Conservation (phyloP, 2,329 filamentous ascomycete genomes). For the Epichloe sylvatica region DNA sequence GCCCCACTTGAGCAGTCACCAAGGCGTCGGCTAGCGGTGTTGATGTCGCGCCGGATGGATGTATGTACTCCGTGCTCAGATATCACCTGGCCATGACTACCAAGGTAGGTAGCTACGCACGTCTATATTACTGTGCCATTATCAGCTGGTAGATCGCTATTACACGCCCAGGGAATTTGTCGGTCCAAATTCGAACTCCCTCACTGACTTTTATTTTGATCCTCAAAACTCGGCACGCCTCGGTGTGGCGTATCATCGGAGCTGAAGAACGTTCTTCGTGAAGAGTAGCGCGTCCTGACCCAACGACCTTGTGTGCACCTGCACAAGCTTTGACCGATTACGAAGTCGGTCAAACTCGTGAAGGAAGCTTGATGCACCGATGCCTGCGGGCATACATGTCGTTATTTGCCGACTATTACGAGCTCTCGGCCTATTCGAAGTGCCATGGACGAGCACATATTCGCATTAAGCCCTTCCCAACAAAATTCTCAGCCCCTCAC, state of each 20-base stretch:
- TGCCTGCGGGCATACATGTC: neutral
- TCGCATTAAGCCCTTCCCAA: neutral
- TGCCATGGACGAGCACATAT: slow-evolving; percentile 2
- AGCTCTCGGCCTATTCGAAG: neutral
- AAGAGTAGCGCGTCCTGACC: neutral
- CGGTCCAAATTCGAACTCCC: too few species aligned
- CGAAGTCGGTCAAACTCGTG: neutral
- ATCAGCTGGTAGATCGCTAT: too few species aligned
- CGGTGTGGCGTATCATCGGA: neutral
- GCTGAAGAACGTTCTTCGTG: neutral
- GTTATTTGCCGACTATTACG: neutral
- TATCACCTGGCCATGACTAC: too few species aligned
- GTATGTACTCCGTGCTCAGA: too few species aligned
- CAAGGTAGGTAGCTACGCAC: too few species aligned
- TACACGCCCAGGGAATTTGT: too few species aligned
- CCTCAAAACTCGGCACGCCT: neutral
- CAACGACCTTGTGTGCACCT: too few species aligned
- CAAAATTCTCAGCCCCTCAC: slow-evolving; percentile 8
- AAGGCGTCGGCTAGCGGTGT: too few species aligned
- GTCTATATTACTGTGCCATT: too few species aligned
- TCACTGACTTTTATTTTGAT: too few species aligned
- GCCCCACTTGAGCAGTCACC: too few species aligned
- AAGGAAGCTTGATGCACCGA: neutral
- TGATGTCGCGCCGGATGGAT: too few species aligned
- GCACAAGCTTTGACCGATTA: neutral